Conservation (phyloP, 345 rosid species). For the Hibiscus tridactylites region DNA sequence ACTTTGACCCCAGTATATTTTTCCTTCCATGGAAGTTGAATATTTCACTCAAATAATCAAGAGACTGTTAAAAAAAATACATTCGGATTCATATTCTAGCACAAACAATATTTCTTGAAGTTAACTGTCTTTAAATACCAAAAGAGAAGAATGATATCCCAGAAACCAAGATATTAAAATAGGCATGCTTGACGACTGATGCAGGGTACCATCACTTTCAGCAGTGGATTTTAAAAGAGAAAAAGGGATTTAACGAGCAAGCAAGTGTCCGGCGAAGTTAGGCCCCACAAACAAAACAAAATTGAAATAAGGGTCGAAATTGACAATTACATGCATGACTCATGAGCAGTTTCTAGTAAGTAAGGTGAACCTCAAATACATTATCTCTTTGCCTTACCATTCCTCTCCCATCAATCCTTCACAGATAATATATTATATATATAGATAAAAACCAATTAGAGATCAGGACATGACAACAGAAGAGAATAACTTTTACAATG, state of each 20-base stretch:
- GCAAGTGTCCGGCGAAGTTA: not conserved
- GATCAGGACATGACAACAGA: not conserved
- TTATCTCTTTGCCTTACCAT: not conserved
- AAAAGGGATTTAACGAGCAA: not conserved
- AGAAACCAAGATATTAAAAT: not conserved
- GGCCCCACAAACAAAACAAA: constrained; percentile 6
- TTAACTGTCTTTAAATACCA: not conserved
- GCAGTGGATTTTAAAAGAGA: not conserved
- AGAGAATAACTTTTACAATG: constrained; percentile 3
- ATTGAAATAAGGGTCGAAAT: not conserved
- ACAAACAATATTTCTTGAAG: not conserved
- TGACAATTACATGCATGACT: not conserved
- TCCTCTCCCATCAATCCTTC: constrained; percentile 5
- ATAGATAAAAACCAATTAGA: not conserved
- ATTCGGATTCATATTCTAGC: not conserved
- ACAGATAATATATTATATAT: not conserved
- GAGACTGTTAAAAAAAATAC: not conserved
- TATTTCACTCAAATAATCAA: not conserved
- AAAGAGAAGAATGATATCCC: not conserved
- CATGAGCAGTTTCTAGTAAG: not conserved
- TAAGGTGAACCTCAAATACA: not conserved
- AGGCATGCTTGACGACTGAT: not conserved
- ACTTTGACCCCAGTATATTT: not conserved
- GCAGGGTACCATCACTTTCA: constrained; percentile 6
- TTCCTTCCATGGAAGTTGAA: not conserved